These are phyloP conservation scores for Chlamydomonas urium DNA, from an alignment of 139 green algal genomes.

Conservation along the genomic window DNA sequence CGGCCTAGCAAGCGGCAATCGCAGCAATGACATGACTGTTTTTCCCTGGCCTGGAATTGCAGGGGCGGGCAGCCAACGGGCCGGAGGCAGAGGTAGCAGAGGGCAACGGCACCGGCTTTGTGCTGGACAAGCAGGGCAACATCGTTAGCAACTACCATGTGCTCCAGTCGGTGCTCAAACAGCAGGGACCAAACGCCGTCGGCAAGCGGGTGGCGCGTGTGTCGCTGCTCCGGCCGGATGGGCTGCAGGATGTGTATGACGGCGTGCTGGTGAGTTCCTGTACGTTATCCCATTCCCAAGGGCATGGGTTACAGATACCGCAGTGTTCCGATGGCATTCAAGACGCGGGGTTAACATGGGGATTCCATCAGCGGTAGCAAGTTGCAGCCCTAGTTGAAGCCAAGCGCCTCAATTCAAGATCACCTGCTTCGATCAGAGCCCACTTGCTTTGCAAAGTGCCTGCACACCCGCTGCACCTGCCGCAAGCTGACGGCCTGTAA, in stretches of 20 bases:
- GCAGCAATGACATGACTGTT: background rate
- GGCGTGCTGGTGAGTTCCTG: constrained; percentile 1
- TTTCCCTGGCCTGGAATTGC: constrained; percentile 9
- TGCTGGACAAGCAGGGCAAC: constrained; percentile 73
- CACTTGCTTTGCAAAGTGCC: too few relatives aligned
- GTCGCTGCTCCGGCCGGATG: constrained; percentile 57
- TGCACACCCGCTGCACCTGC: too few relatives aligned
- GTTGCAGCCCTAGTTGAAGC: too few relatives aligned
- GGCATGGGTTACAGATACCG: too few relatives aligned
- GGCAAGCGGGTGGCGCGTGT: constrained; percentile 47
- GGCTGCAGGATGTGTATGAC: constrained; percentile 27
- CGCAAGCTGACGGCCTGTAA: too few relatives aligned
- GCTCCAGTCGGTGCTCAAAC: background rate
- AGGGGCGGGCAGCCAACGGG: constrained; percentile 29
- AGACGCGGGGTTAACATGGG: too few relatives aligned
- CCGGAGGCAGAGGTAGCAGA: constrained; percentile 50
- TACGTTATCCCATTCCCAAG: too few relatives aligned
- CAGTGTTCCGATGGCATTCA: too few relatives aligned
- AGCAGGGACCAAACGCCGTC: background rate
- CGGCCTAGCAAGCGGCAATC: too few relatives aligned
- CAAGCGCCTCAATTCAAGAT: too few relatives aligned
- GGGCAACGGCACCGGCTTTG: constrained; percentile 73
- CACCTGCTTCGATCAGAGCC: too few relatives aligned
- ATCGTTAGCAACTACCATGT: constrained; percentile 68
- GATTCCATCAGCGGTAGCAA: too few relatives aligned